These are phyloP conservation scores for Cucumis sativus DNA, from an alignment of 306 rosid species.

Conservation along the genomic window Cucumber_9930_V3 NC_026657.2:31892001-31892500, in stretches of 20 bases:
- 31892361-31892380: conserved; percentile 8
- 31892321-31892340: conserved; percentile 15
- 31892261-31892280: conserved; percentile 15
- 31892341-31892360: conserved; percentile 17
- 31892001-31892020: conserved; percentile 22
- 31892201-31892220: conserved; percentile 31
- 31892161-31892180: conserved; percentile 34
- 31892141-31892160: conserved; percentile 33
- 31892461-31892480: conserved; percentile 40
- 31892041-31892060: conserved; percentile 4
- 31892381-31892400: background rate
- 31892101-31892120: conserved; percentile 16
- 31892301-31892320: background rate
- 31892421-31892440: conserved; percentile 31
- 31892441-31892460: conserved; percentile 59
- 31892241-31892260: conserved; percentile 39
- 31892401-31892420: conserved; percentile 15
- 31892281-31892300: conserved; percentile 21
- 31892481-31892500: conserved; percentile 41
- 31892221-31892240: conserved; percentile 55
- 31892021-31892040: conserved; percentile 19
- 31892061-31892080: conserved; percentile 37
- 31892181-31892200: conserved; percentile 62
- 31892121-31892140: conserved; percentile 37
- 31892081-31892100: background rate